Evolutionary conservation across 495 filamentous ascomycete species (phyloP).

Genomic region (Penicillium manginii): DNA sequence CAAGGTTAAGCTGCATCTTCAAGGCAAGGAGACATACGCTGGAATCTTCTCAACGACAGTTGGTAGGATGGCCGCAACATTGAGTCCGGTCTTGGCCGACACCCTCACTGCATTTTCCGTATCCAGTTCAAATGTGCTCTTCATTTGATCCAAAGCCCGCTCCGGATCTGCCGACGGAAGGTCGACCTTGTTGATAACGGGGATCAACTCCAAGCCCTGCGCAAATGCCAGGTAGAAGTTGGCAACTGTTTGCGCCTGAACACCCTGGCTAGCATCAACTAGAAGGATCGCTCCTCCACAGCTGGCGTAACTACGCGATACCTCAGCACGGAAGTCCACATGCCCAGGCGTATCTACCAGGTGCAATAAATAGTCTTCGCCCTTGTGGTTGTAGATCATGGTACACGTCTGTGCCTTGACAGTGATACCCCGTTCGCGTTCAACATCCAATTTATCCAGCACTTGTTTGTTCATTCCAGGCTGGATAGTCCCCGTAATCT

Average conservation of each 20-base stretch:
- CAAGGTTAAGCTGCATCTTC: not conserved
- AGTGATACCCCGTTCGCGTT: slow-evolving; percentile 93
- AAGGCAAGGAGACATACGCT: slow-evolving; percentile 45
- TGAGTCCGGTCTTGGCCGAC: slow-evolving; percentile 90
- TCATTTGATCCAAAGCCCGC: slow-evolving; percentile 83
- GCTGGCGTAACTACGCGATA: slow-evolving; percentile 90
- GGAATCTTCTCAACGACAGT: slow-evolving; percentile 85
- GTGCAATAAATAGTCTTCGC: slow-evolving; percentile 89
- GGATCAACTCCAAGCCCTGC: slow-evolving; percentile 82
- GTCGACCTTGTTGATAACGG: slow-evolving; percentile 96
- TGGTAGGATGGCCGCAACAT: slow-evolving; percentile 80
- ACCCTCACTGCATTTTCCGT: slow-evolving; percentile 79
- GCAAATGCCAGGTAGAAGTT: slow-evolving; percentile 98
- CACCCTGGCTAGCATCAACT: slow-evolving; percentile 90
- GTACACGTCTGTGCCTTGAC: slow-evolving; percentile 98
- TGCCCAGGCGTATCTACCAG: slow-evolving; percentile 97
- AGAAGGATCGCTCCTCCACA: slow-evolving; percentile 92
- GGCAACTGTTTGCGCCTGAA: slow-evolving; percentile 93
- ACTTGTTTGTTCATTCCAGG: slow-evolving; percentile 91
- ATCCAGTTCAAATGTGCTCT: slow-evolving; percentile 84
- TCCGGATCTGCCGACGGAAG: slow-evolving; percentile 83
- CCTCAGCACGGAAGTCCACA: slow-evolving; percentile 96
- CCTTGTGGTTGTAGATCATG: slow-evolving; percentile 90
- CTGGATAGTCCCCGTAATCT: slow-evolving; percentile 92
- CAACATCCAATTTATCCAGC: slow-evolving; percentile 94